A percentile compares a stretch with the other conserved stretches of the same genome.
Evolutionary conservation across 139 green algal genomes (phyloP).

Genomic region (Zygnema cylindricum): DNA sequence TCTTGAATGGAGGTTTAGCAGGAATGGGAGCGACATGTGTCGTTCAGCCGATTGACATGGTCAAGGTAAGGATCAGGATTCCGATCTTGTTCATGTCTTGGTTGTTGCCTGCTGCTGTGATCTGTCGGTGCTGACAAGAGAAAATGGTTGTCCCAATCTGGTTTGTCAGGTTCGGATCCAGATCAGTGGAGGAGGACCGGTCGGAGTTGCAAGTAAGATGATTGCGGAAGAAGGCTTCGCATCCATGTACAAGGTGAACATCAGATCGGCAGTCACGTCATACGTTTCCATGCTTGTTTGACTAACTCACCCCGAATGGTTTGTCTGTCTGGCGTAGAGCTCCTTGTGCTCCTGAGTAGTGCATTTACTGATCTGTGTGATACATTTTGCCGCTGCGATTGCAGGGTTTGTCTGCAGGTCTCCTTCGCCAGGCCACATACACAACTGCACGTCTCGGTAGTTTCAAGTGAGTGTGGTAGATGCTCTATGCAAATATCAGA

Average conservation of each 20-base stretch:
- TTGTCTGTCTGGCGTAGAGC: too few relatives aligned
- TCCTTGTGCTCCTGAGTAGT: too few relatives aligned
- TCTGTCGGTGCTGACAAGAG: too few relatives aligned
- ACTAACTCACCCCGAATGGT: too few relatives aligned
- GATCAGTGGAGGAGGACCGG: constrained; percentile 86
- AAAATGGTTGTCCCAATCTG: too few relatives aligned
- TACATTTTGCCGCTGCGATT: too few relatives aligned
- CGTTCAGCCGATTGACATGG: constrained; percentile 97
- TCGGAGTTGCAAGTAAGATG: constrained; percentile 60
- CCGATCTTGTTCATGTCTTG: too few relatives aligned
- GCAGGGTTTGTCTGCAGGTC: constrained; percentile 87
- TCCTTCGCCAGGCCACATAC: constrained; percentile 96
- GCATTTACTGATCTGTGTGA: too few relatives aligned
- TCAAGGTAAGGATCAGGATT: constrained; percentile 90
- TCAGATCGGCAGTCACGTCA: too few relatives aligned
- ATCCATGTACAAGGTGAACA: constrained; percentile 61
- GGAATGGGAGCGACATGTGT: constrained; percentile 90
- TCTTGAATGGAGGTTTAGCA: constrained; percentile 91
- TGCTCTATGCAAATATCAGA: too few relatives aligned
- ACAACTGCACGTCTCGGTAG: constrained; percentile 93
- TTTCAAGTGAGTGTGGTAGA: constrained; percentile 57
- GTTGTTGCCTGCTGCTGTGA: too few relatives aligned
- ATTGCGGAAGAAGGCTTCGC: constrained; percentile 58
- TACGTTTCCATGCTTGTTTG: too few relatives aligned
- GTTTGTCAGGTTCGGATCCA: constrained; percentile 91